Evolutionary conservation across 768 basidiomycete species (phyloP), one percentile per base, ranked within the genome.

Genomic region (Boletellus ananas): DNA sequence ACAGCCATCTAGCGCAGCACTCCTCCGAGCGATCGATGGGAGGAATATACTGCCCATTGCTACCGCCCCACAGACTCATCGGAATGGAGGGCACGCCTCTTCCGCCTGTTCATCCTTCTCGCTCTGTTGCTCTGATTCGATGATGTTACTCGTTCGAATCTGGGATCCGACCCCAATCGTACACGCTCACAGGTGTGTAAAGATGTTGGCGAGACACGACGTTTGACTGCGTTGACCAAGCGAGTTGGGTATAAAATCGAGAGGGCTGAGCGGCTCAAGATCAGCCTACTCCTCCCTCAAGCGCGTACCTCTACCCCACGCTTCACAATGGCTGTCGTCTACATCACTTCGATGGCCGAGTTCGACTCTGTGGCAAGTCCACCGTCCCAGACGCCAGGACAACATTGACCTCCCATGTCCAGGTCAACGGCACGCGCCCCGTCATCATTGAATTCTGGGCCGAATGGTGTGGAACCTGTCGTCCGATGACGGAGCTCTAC

Each of bases 391-490:
- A 47, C 20, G 34, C 16, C 36, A 50, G 29, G 45, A n/a, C 27
- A 17, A 14, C 35, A 43, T n/a, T 60, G 17, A 65, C 33, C 4
- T 39, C 17, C 16, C 3, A 27, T n/a, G 21, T 33, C 21, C 34
- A 66, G 64, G 52, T 59, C 37, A 65, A 47, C 33, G 33, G 52
- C 25, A 43, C 55, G 21, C 45, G 50, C 49, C 65, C 65, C 8
- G 65, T 43, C 45, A 57, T 66, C 49, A 58, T 66, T 18, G 65
- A 66, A 43, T 66, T 67, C 58, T 67, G 64, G 64, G 64, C 64
- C 45, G 63, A 67, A 12, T 66, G 64, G 64, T 66, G 64, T 21
- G 16, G 18, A 31, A 58, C 61, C n/a, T 67, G 64, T 45, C 53
- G 49, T 36, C 20, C 50, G 8, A 58, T 46, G 57, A 47, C 65